Base-by-base conservation (phyloP, 257 asterid genomes). In the Nicotiana otophora region DNA sequence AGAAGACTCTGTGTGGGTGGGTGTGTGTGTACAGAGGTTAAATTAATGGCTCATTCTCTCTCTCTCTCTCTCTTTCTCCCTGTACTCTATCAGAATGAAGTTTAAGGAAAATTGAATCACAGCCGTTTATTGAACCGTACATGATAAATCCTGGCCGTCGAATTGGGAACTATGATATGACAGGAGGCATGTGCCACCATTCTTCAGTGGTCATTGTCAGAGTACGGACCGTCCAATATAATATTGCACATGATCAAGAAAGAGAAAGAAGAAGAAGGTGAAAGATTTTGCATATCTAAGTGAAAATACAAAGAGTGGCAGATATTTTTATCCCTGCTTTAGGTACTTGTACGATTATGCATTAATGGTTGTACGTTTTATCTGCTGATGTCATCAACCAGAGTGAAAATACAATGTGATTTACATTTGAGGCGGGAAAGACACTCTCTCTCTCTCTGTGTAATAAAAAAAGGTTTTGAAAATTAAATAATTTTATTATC, bases 101-200 rank as follows among this genome's bases (percentile, higher is more conserved):
- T 67, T 75, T 14, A 77, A 67, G 82, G 80, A 86, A 83, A 80
- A 81, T 54, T 33, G 77, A 80, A 90, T 84, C 86, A 72, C 23
- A 83, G 70, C 93, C 95, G 93, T 93, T 53, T 81, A 87, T 83
- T 3, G 46, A 77, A 82, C 58, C 87, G 94, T 95, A 91, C 95
- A 81, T 7, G 84, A n/a, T 30, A 9, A 85, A 93, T 93, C 91
- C 4, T 17, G 84, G 76, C 90, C 97, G 92, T 91, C 72, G 83
- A 70, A 28, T 82, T 15, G n/a, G 78, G 57, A 64, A 54, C 83
- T 84, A 85, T 88, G 97, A 92, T 92, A 84, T 93, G 95, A 95
- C 98, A 93, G 91, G 90, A 83, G 39, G 95, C 99, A 95, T 95
- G 99, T 95, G 98, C 94, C 94, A 89, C 97, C 97, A 95, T 93